phyloP scores from a whole-genome alignment of 2,329 filamentous ascomycete species.

The Celoporthe dispersa region DNA sequence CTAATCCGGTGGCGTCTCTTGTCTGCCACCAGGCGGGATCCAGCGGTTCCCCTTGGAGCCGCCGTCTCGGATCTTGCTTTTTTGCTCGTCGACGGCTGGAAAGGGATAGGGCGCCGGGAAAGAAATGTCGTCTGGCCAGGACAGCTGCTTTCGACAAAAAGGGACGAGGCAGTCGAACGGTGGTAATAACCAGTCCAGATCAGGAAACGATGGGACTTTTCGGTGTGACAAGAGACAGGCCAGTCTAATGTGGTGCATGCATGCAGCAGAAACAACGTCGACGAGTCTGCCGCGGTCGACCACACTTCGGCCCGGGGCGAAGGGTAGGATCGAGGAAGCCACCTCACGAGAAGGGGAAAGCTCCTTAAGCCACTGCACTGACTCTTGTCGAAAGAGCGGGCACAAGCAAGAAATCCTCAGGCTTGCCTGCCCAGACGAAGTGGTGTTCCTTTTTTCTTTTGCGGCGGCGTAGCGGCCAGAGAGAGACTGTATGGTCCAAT shows the following conservation, averaged over 20 bases:
- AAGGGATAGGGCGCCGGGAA: background rate
- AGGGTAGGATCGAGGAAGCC: slow-evolving; percentile 8
- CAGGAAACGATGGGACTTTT: background rate
- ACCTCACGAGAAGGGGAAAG: slow-evolving; percentile 1
- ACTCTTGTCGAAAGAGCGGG: background rate
- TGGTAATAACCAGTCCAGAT: background rate
- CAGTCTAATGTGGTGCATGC: slow-evolving; percentile 2
- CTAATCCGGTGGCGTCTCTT: background rate
- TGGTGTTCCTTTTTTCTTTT: background rate
- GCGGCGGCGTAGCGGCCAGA: background rate
- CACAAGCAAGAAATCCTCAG: background rate
- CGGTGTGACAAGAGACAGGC: background rate
- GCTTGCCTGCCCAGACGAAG: background rate
- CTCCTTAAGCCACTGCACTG: slow-evolving; percentile 3
- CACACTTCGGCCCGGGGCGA: background rate
- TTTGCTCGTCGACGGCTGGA: background rate
- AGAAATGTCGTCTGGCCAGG: background rate
- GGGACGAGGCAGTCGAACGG: slow-evolving; percentile 7
- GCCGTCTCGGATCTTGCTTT: background rate
- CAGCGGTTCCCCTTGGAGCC: background rate
- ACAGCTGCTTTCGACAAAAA: background rate
- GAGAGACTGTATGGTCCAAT: background rate
- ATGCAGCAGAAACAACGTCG: slow-evolving; percentile 7
- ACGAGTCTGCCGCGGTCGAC: background rate
- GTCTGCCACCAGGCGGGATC: background rate